These are phyloP conservation scores for Lepidium sativum DNA, from an alignment of 345 rosid genomes.

Conservation along the genomic window DNA sequence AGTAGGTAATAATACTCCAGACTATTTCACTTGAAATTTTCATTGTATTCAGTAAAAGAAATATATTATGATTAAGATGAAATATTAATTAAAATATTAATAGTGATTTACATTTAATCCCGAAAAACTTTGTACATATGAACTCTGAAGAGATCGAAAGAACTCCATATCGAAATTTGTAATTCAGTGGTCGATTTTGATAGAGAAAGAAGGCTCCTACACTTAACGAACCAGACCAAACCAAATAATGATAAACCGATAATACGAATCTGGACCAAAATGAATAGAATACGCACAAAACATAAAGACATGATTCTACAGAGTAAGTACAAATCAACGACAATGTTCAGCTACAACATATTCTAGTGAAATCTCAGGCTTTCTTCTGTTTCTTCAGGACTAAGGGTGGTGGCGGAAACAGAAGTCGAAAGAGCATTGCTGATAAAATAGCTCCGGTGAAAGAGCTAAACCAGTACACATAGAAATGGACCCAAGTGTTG, in stretches of 20 bases:
- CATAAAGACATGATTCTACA: background rate
- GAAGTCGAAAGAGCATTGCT: constrained; percentile 57
- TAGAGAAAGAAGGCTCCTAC: too few relatives aligned
- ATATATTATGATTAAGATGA: too few relatives aligned
- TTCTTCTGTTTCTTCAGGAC: constrained; percentile 44
- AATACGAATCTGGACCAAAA: background rate
- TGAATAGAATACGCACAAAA: background rate
- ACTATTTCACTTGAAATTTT: background rate
- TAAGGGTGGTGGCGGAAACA: constrained; percentile 42
- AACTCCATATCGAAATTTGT: too few relatives aligned
- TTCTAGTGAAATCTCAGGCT: constrained; percentile 28
- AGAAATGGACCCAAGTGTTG: constrained; percentile 84
- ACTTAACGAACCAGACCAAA: background rate
- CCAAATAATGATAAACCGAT: background rate
- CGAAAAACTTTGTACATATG: too few relatives aligned
- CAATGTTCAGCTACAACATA: background rate
- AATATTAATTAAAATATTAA: background rate
- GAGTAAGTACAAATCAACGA: background rate
- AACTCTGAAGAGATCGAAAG: too few relatives aligned
- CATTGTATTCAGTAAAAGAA: background rate
- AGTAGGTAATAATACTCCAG: background rate
- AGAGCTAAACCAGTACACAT: constrained; percentile 90
- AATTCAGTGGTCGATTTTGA: too few relatives aligned
- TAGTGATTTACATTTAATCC: background rate
- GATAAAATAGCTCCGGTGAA: constrained; percentile 72